These are phyloP conservation scores for Hypoxylon sp. DNA, from an alignment of 2,329 filamentous ascomycete species.

Conservation along the genomic window DNA sequence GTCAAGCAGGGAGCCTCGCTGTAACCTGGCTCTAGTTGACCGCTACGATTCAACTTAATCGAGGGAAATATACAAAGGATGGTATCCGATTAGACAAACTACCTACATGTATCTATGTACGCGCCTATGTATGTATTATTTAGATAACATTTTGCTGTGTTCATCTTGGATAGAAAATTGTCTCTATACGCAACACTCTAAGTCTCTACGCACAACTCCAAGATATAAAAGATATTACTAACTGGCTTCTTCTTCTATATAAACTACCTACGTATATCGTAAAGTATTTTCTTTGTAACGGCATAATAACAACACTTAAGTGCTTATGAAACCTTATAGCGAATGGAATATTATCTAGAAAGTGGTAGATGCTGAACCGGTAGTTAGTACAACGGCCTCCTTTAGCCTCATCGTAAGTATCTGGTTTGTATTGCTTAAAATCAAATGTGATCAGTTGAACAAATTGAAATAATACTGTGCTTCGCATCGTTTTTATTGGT, in stretches of 20 bases:
- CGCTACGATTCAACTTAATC: not conserved
- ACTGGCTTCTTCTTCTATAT: not conserved
- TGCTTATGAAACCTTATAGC: not conserved
- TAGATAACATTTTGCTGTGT: not conserved
- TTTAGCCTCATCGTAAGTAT: not conserved
- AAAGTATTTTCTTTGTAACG: not conserved
- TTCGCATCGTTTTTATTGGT: not conserved
- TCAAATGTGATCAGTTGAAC: not conserved
- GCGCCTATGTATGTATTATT: not conserved
- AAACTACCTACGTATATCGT: not conserved
- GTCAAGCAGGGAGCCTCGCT: not conserved
- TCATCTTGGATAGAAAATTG: not conserved
- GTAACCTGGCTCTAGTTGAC: not conserved
- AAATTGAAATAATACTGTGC: not conserved
- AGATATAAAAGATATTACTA: not conserved
- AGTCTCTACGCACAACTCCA: too few relatives aligned
- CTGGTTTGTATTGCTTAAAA: slow-evolving; percentile 1
- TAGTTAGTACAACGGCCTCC: not conserved
- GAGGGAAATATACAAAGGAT: not conserved
- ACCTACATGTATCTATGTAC: not conserved
- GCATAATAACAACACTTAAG: not conserved
- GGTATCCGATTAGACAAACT: not conserved
- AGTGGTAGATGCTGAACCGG: not conserved
- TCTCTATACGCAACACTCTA: too few relatives aligned
- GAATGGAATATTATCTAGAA: not conserved